phyloP scores from a whole-genome alignment of 345 rosid genomes.

The Populus euphratica region DNA sequence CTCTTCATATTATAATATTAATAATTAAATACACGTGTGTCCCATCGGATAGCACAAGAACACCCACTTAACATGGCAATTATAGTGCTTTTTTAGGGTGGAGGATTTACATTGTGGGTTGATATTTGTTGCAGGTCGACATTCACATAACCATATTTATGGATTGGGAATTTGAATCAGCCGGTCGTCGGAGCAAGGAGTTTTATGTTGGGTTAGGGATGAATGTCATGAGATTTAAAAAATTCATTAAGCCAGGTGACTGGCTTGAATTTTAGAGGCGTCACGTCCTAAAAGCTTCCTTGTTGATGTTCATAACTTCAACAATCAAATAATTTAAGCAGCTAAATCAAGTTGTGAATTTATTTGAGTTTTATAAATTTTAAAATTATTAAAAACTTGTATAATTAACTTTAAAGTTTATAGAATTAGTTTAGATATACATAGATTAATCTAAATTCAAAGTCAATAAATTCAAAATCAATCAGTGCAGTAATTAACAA shows the following conservation, averaged over 20 bases:
- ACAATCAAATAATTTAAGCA: neutral
- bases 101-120: slow-evolving; percentile 12
- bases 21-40: slow-evolving; percentile 36
- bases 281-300: neutral
- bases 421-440: fast-evolving
- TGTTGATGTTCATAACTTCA: neutral
- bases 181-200: neutral
- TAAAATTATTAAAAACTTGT: no score
- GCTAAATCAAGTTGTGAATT: no score
- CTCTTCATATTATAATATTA: slow-evolving; percentile 5
- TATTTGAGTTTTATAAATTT: no score
- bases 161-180: neutral
- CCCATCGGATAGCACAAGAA: slow-evolving; percentile 17
- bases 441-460: no score
- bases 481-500: no score
- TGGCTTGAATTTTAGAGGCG: no score
- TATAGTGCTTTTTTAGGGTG: no score
- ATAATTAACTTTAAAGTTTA: no score
- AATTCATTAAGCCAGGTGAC: no score
- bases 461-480: no score
- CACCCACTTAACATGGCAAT: slow-evolving; percentile 22
- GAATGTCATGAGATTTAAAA: no score
- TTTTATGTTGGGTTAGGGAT: neutral
- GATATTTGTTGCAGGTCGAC: neutral
- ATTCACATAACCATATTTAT: neutral